A percentile compares a stretch with the other conserved stretches of the same genome.
Conservation (phyloP, 1,139 yeast species). For the Saccharomyces pastorianus region DNA sequence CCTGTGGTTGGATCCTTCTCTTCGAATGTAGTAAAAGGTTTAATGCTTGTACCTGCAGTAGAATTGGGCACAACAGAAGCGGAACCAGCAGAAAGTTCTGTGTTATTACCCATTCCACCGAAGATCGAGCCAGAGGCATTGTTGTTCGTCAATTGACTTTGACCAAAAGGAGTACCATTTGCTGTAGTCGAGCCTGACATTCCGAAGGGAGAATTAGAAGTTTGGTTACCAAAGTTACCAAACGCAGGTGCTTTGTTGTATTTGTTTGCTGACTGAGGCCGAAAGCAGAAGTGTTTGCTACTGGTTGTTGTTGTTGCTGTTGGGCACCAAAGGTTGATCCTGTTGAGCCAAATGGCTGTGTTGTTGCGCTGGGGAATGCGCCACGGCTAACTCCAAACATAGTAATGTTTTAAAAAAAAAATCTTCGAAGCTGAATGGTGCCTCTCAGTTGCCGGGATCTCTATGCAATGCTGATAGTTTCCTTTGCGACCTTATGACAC, state of each 20-base stretch:
- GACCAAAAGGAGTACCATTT: not conserved
- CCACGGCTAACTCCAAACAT: constrained; percentile 24
- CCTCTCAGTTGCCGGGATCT: not conserved
- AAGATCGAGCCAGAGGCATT: constrained; percentile 5
- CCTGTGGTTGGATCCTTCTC: constrained; percentile 69
- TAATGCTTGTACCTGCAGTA: constrained; percentile 58
- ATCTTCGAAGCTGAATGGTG: not conserved
- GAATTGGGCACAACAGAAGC: constrained; percentile 21
- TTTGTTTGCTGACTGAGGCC: not conserved
- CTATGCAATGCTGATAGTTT: not conserved
- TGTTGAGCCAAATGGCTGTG: constrained; percentile 37
- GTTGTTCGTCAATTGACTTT: constrained; percentile 3
- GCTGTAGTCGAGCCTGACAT: not conserved
- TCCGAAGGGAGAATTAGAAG: constrained; percentile 24
- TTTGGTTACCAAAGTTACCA: constrained; percentile 31
- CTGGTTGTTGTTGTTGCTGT: constrained; percentile 5
- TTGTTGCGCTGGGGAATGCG: constrained; percentile 29
- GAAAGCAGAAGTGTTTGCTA: not conserved
- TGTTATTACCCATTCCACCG: constrained; percentile 10
- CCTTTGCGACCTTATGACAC: not conserved
- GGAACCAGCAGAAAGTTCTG: constrained; percentile 30
- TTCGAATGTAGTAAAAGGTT: constrained; percentile 53
- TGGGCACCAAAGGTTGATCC: constrained; percentile 32
- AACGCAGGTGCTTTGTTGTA: not conserved
- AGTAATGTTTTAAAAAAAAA: constrained; percentile 1